phyloP scores from a whole-genome alignment of 116 monocot species.

The Zostera marina region DNA sequence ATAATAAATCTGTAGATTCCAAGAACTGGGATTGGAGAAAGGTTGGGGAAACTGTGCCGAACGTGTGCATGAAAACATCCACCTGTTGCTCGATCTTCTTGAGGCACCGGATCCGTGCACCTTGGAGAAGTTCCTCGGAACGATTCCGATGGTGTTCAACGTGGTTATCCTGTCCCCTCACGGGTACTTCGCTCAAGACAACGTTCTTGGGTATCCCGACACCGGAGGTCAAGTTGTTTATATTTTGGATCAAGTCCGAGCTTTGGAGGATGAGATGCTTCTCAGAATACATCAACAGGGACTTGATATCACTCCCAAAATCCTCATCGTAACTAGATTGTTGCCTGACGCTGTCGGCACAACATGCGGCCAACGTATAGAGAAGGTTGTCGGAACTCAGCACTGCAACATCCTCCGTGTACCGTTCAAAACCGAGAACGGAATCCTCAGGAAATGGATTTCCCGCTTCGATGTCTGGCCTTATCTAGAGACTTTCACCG shows the following conservation, averaged over 20 bases:
- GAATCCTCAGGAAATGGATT: slow-evolving; percentile 73
- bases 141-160: slow-evolving; percentile 82
- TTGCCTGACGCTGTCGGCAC: slow-evolving; percentile 71
- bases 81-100: slow-evolving; percentile 64
- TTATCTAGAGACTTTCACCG: slow-evolving; percentile 61
- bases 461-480: slow-evolving; percentile 84
- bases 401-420: slow-evolving; percentile 58
- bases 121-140: slow-evolving; percentile 62
- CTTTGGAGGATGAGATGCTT: slow-evolving; percentile 76
- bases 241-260: slow-evolving; percentile 87
- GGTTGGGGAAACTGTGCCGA: slow-evolving; percentile 72
- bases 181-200: slow-evolving; percentile 79
- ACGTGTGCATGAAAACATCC: slow-evolving; percentile 45
- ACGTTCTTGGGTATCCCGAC: slow-evolving; percentile 80
- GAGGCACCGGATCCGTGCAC: slow-evolving; percentile 79
- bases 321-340: slow-evolving; percentile 79
- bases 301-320: slow-evolving; percentile 65
- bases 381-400: slow-evolving; percentile 59
- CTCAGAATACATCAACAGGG: slow-evolving; percentile 86
- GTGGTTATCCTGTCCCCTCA: slow-evolving; percentile 88
- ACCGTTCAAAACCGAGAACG: slow-evolving; percentile 59
- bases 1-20: slow-evolving; percentile 37
- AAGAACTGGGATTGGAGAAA: slow-evolving; percentile 91
- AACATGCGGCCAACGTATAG: slow-evolving; percentile 60
- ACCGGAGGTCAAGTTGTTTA: slow-evolving; percentile 89